Evolutionary conservation across 148 eudicot species (phyloP).

Genomic region (Gaultheria prostrata): DNA sequence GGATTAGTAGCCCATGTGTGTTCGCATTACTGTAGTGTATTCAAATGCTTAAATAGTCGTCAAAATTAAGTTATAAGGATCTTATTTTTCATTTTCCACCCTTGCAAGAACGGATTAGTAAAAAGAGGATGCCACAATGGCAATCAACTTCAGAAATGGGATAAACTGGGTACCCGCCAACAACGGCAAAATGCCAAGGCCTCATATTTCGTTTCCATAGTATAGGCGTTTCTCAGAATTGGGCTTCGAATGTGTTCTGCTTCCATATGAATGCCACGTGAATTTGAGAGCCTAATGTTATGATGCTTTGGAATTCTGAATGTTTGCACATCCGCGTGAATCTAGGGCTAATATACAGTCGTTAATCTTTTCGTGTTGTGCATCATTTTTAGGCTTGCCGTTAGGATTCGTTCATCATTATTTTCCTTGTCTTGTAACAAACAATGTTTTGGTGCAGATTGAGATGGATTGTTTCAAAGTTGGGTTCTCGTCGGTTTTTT

Average conservation of each 20-base stretch:
- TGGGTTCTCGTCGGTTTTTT: background rate
- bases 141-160: background rate
- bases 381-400: background rate
- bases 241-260: background rate
- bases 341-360: background rate
- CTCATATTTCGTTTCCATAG: background rate
- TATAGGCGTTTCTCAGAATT: background rate
- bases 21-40: background rate
- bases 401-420: background rate
- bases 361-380: background rate
- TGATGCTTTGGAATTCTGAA: background rate
- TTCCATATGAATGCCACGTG: background rate
- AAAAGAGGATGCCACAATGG: background rate
- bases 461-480: background rate
- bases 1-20: no score
- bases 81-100: background rate
- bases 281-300: background rate
- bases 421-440: conserved; percentile 12
- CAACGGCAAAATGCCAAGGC: background rate
- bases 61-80: background rate
- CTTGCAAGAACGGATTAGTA: background rate
- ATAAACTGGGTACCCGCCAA: background rate
- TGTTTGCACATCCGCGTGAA: background rate
- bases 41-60: background rate
- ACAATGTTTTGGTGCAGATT: conserved; percentile 4